Evolutionary conservation across 2,329 filamentous ascomycete genomes (phyloP), one percentile per base, ranked within the genome.

Genomic region (Volutella citrinella): DNA sequence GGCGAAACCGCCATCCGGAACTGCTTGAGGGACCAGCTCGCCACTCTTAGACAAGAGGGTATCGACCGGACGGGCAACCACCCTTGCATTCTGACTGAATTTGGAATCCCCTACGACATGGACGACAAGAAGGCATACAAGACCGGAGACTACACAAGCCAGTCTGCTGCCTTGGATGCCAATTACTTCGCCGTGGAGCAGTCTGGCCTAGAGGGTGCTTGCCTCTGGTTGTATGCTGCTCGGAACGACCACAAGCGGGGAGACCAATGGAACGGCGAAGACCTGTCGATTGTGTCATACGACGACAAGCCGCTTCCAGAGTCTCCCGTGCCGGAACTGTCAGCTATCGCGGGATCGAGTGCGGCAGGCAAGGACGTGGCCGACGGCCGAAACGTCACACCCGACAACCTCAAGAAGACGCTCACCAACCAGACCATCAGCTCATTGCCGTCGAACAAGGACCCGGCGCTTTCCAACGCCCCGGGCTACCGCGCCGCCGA

Each of bases 51-150:
- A 30, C 75, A 94, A 46, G 93, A 98, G 62, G 94, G 91, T 1
- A 65, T 84, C n/a, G 84, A 95, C 35, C 81, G 88, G 39, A 87
- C 89, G 70, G 93, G 93, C 14, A 80, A 85, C 15, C 90, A 94
- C 50, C 93, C 93, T 0, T 88, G 89, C 49, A 65, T 98, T 5
- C 80, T 96, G 60, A 94, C 88, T 1, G 93, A 98, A 57, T 97
- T 97, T 53, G 93, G 93, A 7, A 96, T 98, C 38, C 93, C 93
- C 0, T 98, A 95, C 57, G 93, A 98, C 57, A 97, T 98, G 94
- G 91, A 98, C 55, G 82, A 95, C 47, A 90, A 95, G 63, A 74
- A 93, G 54, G 93, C 93, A 2, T 98, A 98, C 65, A 87, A 88
- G 63, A 95, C 88, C 6, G 93, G 94, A 7, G 87, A 98, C 60